phyloP scores from a whole-genome alignment of 2,329 filamentous ascomycete species.

The Talaromyces amestolkiae region DNA sequence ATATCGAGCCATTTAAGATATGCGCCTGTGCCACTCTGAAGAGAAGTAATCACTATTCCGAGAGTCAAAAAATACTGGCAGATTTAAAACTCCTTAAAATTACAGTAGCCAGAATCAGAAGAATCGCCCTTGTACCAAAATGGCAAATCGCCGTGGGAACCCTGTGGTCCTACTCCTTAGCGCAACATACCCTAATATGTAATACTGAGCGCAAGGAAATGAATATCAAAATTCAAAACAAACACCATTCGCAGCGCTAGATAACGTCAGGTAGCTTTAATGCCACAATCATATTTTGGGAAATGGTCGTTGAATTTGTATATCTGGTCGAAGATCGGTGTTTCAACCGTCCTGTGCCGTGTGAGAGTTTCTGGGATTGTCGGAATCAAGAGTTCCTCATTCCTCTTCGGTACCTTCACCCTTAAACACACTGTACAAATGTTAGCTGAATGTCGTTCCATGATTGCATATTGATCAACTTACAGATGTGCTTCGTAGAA shows the following conservation, averaged over 20 bases:
- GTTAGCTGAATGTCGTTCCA: background rate
- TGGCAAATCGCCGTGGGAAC: background rate
- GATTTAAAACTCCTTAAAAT: conserved; percentile 27
- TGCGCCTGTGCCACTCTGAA: background rate
- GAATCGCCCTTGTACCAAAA: conserved; percentile 5
- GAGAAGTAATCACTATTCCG: background rate
- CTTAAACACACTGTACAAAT: conserved; percentile 11
- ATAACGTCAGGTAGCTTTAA: background rate
- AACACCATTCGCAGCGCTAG: conserved; percentile 4
- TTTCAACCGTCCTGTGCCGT: background rate
- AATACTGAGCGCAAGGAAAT: background rate
- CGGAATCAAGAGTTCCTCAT: background rate
- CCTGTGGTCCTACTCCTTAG: background rate
- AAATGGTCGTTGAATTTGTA: conserved; percentile 6
- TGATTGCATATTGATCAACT: conserved; percentile 23
- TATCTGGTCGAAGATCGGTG: background rate
- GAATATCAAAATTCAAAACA: background rate
- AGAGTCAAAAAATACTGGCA: background rate
- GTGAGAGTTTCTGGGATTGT: background rate
- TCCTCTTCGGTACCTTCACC: background rate
- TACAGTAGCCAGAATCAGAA: conserved; percentile 13
- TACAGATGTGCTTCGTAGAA: conserved; percentile 52
- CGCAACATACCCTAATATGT: background rate
- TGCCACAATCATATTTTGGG: background rate
- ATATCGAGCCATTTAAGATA: background rate